These are phyloP conservation scores for Adansonia grandidieri DNA, from an alignment of 441 rosid genomes.

Conservation along the genomic window DNA sequence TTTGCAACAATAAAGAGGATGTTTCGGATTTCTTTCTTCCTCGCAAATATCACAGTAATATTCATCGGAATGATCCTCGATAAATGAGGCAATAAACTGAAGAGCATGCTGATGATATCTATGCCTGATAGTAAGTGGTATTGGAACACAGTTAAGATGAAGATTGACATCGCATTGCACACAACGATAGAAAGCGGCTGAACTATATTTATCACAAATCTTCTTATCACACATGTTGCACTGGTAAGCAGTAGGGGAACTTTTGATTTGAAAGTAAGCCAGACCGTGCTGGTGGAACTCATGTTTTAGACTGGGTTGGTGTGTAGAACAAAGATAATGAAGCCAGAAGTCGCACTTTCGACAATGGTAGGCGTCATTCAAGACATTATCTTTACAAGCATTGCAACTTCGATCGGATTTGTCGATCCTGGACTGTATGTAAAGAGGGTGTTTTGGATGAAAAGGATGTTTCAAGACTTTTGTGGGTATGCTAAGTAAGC, in stretches of 20 bases:
- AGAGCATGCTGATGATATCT: no score
- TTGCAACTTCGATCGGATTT: neutral
- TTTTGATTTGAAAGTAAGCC: neutral
- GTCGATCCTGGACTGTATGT: neutral
- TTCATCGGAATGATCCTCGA: neutral
- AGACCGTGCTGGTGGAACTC: neutral
- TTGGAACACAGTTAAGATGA: neutral
- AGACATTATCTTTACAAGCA: neutral
- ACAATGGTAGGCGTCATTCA: neutral
- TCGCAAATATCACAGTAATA: neutral
- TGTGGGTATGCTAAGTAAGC: neutral
- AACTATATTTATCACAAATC: neutral
- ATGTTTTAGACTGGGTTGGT: neutral
- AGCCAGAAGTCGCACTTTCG: neutral
- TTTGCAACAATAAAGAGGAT: no score
- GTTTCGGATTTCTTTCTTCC: no score
- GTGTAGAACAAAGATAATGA: neutral
- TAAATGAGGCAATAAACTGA: neutral
- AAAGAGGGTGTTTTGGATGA: neutral
- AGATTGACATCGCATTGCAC: no score
- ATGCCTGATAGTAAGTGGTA: neutral
- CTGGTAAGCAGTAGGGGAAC: neutral
- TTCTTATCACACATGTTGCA: neutral
- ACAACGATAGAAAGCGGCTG: no score
- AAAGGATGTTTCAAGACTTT: neutral